Evolutionary conservation across 306 rosid genomes (phyloP), one percentile per base, ranked within the genome.

Genomic region (Pachyrhizus erosus): DNA sequence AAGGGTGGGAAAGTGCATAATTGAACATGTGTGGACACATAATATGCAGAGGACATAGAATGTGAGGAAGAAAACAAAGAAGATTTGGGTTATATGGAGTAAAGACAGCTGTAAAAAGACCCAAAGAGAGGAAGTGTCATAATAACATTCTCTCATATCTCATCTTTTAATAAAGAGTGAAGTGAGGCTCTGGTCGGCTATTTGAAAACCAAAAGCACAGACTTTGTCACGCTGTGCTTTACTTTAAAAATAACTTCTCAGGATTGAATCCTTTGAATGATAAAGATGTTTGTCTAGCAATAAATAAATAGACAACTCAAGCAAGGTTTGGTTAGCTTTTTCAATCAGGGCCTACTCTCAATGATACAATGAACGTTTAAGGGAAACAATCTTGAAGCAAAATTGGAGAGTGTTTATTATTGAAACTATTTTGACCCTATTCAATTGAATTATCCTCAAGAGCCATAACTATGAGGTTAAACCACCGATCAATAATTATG

Each of bases 71-170:
- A 78, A 73, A 75, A 86, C 75, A 87, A 80, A 84, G 71, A 78
- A 68, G 24, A 33, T 39, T 81, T 72, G 57, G 67, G 77, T 54
- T 68, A 81, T 52, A 49, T 42, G 12, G 33, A 71, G 65, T 11
- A 72, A 79, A 66, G 87, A 88, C 94, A 93, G 96, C 89, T 90
- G 90, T 90, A 79, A 78, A 45, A 65, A 90, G 88, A 79, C 54
- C 83, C 90, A 60, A 51, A 45, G 42, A 12, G 77, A 67, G 43
- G 77, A 75, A 23, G 58, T 70, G 83, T 79, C 86, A 82, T 81
- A 31, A 83, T 79, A 80, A 80, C 70, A 76, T 83, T 84, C 78
- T 45, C 29, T 75, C 75, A 83, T 12, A 21, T 76, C 82, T 85
- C 83, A 51, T 76, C 88, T 78, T 88, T 83, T 86, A 9, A 78